phyloP scores from a whole-genome alignment of 2,329 filamentous ascomycete genomes.

The Ophiostoma pallidulum region DNA sequence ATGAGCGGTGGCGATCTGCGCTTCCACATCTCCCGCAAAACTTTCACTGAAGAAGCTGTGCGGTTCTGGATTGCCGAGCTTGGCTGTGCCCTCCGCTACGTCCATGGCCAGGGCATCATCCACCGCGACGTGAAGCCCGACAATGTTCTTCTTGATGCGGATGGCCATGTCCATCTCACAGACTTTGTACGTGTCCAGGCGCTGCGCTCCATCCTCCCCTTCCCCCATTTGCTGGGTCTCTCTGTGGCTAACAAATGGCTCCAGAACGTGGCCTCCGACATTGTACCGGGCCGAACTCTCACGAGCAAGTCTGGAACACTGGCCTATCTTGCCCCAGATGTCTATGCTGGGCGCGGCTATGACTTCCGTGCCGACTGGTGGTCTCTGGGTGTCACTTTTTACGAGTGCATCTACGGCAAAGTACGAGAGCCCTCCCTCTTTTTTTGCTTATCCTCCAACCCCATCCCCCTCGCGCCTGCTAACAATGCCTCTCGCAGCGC shows the following conservation, averaged over 20 bases:
- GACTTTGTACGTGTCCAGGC: constrained; percentile 65
- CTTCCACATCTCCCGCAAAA: constrained; percentile 96
- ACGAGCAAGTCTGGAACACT: constrained; percentile 96
- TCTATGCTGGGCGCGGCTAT: constrained; percentile 86
- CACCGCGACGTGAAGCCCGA: constrained; percentile 89
- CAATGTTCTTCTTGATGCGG: constrained; percentile 77
- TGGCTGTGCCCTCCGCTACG: constrained; percentile 80
- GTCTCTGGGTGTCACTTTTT: constrained; percentile 96
- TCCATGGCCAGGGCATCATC: constrained; percentile 78
- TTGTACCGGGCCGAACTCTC: constrained; percentile 68
- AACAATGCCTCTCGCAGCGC: constrained; percentile 42
- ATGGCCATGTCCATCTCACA: constrained; percentile 92
- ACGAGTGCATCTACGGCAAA: constrained; percentile 99
- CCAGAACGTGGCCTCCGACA: constrained; percentile 93
- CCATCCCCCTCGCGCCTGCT: neutral
- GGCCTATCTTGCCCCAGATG: constrained; percentile 91
- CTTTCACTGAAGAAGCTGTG: constrained; percentile 94
- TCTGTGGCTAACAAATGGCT: constrained; percentile 1
- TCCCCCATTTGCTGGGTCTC: neutral
- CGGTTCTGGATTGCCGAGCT: constrained; percentile 95
- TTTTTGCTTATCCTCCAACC: too few relatives aligned
- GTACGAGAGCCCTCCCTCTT: too few relatives aligned
- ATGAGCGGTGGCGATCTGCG: constrained; percentile 96
- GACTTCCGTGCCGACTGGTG: constrained; percentile 93
- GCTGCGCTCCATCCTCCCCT: neutral